Evolutionary conservation across 163 green algal species (phyloP), one percentile per base, ranked within the genome.

Genomic region (Picocystis sp.): DNA sequence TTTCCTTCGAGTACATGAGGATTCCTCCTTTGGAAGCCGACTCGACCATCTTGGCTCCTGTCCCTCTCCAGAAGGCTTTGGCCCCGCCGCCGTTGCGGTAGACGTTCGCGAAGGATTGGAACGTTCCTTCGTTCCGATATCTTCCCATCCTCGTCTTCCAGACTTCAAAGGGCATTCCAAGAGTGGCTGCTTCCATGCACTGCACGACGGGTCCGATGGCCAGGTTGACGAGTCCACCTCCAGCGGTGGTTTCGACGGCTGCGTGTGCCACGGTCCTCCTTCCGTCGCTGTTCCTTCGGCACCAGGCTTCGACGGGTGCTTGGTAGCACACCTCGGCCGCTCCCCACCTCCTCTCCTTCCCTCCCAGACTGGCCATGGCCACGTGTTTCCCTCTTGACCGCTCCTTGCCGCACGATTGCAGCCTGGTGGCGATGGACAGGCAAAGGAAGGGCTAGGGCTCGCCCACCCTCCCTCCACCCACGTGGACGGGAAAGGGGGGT

Each of bases 121-220:
- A 11, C 2, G 65, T 74, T 19, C 17, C 45, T 33, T 67, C 60
- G 24, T 45, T 48, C 2, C 65, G 42, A 45, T 60, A 58, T 9
- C 65, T 21, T 10, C 61, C 65, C 65, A 74, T 67, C 17, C 63
- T 45, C 3, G 65, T 74, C 41, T 74, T 74, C 65, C 65, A 74
- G 11, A 65, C 57, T 47, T 74, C 65, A 48, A 74, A 67, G 9
- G 65, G 65, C 65, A 74, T 74, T 11, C 65, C 65, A 0, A 72
- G 55, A n/a, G 54, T 58, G 0, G 58, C 64, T 5, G 64, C 64
- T 44, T 72, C 64, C 44, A 62, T n/a, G 41, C 55, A 64, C 45
- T 72, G 64, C 22, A 72, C 45, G 2, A 47, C 19, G 19, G 64
- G 59, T 2, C 58, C 64, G 44, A 67, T 53, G 3, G 54, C 47